Base-by-base conservation (phyloP, 2,329 filamentous ascomycete species). In the Shiraia bambusicola region DNA sequence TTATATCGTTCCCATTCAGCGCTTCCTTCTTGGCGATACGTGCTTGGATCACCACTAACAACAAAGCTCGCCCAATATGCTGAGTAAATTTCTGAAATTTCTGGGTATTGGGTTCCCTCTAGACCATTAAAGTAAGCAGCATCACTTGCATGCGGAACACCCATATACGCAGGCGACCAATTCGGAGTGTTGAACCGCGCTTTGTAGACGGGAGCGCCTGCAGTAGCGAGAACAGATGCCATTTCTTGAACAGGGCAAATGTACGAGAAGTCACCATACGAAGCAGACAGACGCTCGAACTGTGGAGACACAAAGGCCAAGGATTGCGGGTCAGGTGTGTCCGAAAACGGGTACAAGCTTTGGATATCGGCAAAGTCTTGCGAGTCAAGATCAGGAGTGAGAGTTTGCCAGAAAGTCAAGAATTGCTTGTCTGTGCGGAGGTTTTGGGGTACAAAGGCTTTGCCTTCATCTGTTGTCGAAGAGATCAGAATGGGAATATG, bases 281-380 rank as follows among this genome's bases (percentile, higher is more conserved):
- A 70, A 1, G 72, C 72, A 0, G 69, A 63, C 3, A 77, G 36
- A 3, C 75, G 70, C 27, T 73, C 58, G 40, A 71, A 77, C 46
- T 77, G 74, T 2, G 51, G 43, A 14, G 69, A 71, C 13, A 72
- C 69, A 11, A 69, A 71, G 0, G 67, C 69, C 24, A 64, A 50
- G 14, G 60, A 58, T 28, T 64, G 70, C 0, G 65, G 40, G 28
- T 52, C 48, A 7, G 58, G 49, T 4, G 40, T 19, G 6, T 49
- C 28, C 13, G 54, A 40, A 13, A 64, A 58, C 0, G 27, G 74
- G 66, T 47, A 66, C 39, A 34, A 61, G 3, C 1, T 51, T 48
- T 60, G 48, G 9, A 67, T 52, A 22, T 67, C 63, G 2, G 48
- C 44, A 13, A 69, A 44, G 28, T 69, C 66, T 5, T 46, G 25